phyloP scores from a whole-genome alignment of 495 filamentous ascomycete species.

The Hypoxylon perforatum region DNA sequence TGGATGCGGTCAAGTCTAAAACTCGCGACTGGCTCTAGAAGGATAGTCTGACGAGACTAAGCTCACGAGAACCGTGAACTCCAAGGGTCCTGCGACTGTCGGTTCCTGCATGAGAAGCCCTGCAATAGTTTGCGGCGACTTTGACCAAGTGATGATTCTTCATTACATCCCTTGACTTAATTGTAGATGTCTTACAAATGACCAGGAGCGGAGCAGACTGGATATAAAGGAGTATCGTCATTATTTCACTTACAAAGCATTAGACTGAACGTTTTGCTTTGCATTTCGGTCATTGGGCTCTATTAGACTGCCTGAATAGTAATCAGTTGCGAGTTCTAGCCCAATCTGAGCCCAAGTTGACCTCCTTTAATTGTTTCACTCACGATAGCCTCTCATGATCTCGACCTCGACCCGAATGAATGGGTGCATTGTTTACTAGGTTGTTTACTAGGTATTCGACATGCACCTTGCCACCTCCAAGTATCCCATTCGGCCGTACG shows the following conservation, averaged over 20 bases:
- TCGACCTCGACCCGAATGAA: conserved; percentile 9
- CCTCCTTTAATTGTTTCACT: conserved; percentile 5
- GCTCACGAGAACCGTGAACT: background rate
- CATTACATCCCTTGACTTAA: background rate
- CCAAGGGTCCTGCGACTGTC: conserved; percentile 9
- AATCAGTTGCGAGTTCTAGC: conserved; percentile 22
- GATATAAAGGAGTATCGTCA: background rate
- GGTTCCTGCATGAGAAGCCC: conserved; percentile 36
- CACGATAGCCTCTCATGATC: conserved; percentile 7
- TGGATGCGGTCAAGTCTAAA: conserved; percentile 6
- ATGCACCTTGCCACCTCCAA: conserved; percentile 12
- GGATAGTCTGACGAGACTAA: conserved; percentile 15
- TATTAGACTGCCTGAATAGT: conserved; percentile 3
- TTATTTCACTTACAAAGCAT: conserved; percentile 8
- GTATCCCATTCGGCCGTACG: conserved; percentile 5
- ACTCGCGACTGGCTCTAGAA: conserved; percentile 10
- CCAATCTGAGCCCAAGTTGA: background rate
- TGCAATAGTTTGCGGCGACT: conserved; percentile 4
- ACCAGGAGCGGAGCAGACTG: conserved; percentile 3
- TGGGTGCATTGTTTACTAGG: background rate
- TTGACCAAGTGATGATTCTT: background rate
- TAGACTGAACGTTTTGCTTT: background rate
- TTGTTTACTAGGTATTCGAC: conserved; percentile 7
- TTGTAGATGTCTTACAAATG: background rate
- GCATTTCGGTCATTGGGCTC: background rate